Base-by-base conservation (phyloP, 169 alveolate genomes). In the Cryptosporidium felis region DNA sequence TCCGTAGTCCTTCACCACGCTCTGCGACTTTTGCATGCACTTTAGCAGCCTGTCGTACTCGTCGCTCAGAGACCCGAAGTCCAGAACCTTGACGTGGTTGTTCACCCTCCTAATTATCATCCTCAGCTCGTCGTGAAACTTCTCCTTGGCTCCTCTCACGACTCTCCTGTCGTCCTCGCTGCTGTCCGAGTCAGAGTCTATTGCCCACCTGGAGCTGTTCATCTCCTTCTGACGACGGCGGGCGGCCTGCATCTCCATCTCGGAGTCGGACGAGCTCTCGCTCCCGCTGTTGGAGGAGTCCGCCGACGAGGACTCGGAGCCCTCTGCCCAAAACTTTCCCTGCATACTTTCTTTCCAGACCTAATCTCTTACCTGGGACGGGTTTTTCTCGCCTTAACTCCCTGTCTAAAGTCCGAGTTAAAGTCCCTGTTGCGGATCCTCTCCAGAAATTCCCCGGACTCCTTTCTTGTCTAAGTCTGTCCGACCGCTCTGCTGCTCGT, bases 281-380 rank as follows among this genome's bases (percentile, higher is more conserved):
- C 51, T 59, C 9, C 30, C 51, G n/a, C 65, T 40, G 38, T 42
- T 67, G 12, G 92, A 92, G 58, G 91, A 88, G 59, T 89, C 91
- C 10, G 88, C 42, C 44, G 85, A 81, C 26, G 92, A 91, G 12
- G 81, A 65, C 23, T 92, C 95, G 6, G 92, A 89, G 61, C 92
- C 96, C 47, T 92, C 94, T 34, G 94, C 96, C 96, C 96, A 93
- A 89, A 93, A 93, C 89, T 92, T 93, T 10, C 95, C 92, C 66
- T 92, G 95, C 96, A 93, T 91, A 21, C 56, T 49, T n/a, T 38
- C 18, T 62, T n/a, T n/a, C n/a, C n/a, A n/a, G n/a, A n/a, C n/a
- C n/a, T n/a, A n/a, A n/a, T n/a, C n/a, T n/a, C n/a, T n/a, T n/a
- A n/a, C n/a, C n/a, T n/a, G n/a, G n/a, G n/a, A n/a, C n/a, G n/a